Evolutionary conservation across 2,329 filamentous ascomycete genomes (phyloP), one percentile per base, ranked within the genome.

Genomic region (Aspergillus sclerotialis): DNA sequence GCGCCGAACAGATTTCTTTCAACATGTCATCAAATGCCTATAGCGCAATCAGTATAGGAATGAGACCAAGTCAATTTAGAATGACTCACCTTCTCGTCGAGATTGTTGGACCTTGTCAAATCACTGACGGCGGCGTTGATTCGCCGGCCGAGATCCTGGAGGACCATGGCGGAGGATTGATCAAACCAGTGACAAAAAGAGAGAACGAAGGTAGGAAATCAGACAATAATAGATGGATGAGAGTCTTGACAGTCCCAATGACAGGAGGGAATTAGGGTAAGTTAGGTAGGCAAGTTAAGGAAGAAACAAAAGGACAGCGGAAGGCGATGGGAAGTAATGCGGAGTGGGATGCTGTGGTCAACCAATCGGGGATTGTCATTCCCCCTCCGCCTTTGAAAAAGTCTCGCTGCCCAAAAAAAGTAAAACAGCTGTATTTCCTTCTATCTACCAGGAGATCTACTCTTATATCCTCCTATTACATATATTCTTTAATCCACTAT

Each of bases 11-110:
- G 55, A 98, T 96, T 67, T 96, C 89, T 69, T 96, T 96, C 61
- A 98, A 76, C 92, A 98, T 98, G 53, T 76, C 75, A 71, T 98
- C 92, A 62, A 98, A 96, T 27, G 89, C 88, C 86, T 92, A 29
- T 33, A n/a, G 30, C 34, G 19, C 11, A 32, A 39, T 37, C 36
- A 50, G 39, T 28, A 32, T 32, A 14, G 32, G 15, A 7, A 19
- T 30, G 27, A 21, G 23, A 32, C 40, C 35, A 31, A 29, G 34
- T n/a, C n/a, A n/a, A n/a, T 28, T 9, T 27, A 25, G 33, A 28
- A 23, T 35, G 31, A 37, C 30, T 47, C 58, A 83, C 87, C 82
- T 96, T 96, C 69, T 98, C 92, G 60, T 96, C 90, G 50, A 96
- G 78, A 57, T 94, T 95, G 46, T 80, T 84, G 38, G 92, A 87